Conservation (phyloP, 1,284 basidiomycete species). For the Earliella scabrosa region DNA sequence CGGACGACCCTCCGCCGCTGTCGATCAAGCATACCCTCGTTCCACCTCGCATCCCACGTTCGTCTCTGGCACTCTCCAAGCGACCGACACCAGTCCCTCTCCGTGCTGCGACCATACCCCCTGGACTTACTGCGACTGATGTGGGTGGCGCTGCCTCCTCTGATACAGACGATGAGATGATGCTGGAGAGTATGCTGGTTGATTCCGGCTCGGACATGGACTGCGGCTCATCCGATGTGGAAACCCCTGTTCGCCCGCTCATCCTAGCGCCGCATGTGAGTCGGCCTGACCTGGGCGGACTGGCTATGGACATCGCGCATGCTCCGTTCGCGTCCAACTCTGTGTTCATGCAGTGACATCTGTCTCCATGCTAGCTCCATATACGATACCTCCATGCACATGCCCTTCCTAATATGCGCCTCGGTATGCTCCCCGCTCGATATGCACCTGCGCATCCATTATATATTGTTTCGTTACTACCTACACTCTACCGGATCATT, state of each 20-base stretch:
- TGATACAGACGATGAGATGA: constrained; percentile 23
- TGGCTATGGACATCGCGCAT: not conserved
- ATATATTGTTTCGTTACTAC: too few relatives aligned
- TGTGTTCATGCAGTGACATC: not conserved
- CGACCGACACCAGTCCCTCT: constrained; percentile 5
- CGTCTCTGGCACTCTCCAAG: constrained; percentile 10
- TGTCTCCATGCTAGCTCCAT: not conserved
- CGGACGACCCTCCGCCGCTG: constrained; percentile 12
- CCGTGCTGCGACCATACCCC: not conserved
- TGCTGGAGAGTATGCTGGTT: constrained; percentile 28
- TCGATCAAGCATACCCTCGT: constrained; percentile 16
- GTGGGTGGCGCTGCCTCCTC: not conserved
- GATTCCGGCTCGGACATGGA: constrained; percentile 24
- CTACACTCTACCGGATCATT: too few relatives aligned
- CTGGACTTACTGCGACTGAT: not conserved
- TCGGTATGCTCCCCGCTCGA: not conserved
- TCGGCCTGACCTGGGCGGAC: not conserved
- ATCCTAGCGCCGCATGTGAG: constrained; percentile 2
- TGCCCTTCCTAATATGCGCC: too few relatives aligned
- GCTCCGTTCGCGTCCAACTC: not conserved
- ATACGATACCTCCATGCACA: too few relatives aligned
- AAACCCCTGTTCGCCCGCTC: constrained; percentile 2
- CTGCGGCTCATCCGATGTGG: constrained; percentile 17
- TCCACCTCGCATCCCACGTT: constrained; percentile 14
- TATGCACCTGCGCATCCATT: not conserved